phyloP scores from a whole-genome alignment of 306 rosid genomes.

The Arachis hypogaea region DNA sequence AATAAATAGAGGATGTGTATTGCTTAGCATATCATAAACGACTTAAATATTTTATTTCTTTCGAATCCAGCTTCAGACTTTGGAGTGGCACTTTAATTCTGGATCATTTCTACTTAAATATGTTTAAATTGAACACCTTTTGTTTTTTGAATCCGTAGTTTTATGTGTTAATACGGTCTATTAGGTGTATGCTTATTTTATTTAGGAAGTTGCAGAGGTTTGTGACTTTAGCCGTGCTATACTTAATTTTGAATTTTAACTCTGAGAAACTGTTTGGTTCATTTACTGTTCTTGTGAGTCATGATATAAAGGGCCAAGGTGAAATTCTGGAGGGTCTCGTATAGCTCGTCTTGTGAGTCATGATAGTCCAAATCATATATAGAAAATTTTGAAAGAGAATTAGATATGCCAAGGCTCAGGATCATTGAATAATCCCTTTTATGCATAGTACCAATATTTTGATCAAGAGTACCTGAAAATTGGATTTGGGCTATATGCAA shows the following conservation, averaged over 20 bases:
- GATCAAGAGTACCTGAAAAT: constrained; percentile 24
- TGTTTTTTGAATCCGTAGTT: constrained; percentile 4
- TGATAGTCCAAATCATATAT: constrained; percentile 79
- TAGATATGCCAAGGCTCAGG: constrained; percentile 29
- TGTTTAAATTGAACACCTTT: constrained; percentile 24
- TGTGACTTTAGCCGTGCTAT: too few relatives aligned
- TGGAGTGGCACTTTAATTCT: background rate
- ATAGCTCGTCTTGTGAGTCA: constrained; percentile 84
- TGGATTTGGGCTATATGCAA: constrained; percentile 6
- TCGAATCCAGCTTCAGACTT: constrained; percentile 19
- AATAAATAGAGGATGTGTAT: background rate
- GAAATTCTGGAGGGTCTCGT: constrained; percentile 99
- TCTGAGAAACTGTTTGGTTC: background rate
- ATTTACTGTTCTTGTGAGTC: background rate
- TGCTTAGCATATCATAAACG: constrained; percentile 21
- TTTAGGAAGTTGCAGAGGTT: constrained; percentile 9
- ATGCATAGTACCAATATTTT: constrained; percentile 4
- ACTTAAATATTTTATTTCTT: constrained; percentile 29
- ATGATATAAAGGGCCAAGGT: constrained; percentile 74
- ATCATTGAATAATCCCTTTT: constrained; percentile 15
- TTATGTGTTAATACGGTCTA: constrained; percentile 24
- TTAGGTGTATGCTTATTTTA: constrained; percentile 19
- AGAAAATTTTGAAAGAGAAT: constrained; percentile 53
- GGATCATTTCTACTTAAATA: constrained; percentile 20
- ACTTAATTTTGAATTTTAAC: background rate